These are phyloP conservation scores for Farysia itapuensis DNA, from an alignment of 1,284 basidiomycete genomes.

Conservation along the genomic window DNA sequence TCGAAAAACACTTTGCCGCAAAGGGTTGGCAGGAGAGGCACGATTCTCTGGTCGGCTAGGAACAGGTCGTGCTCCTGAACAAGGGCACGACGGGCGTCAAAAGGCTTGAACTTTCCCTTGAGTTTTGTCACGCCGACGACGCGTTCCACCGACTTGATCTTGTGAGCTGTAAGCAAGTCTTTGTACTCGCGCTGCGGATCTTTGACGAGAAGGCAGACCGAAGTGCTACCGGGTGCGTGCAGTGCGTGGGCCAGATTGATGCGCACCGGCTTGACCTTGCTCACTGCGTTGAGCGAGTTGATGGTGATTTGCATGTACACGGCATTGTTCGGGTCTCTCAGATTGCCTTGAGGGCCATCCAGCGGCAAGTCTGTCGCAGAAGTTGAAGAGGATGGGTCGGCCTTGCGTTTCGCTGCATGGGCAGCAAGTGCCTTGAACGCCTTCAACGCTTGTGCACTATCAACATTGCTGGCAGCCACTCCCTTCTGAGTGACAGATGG, in stretches of 20 bases:
- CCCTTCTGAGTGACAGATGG: constrained; percentile 12
- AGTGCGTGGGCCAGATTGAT: constrained; percentile 67
- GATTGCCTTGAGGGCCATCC: constrained; percentile 26
- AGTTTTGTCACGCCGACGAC: constrained; percentile 76
- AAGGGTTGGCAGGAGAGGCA: constrained; percentile 81
- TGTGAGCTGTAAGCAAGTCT: constrained; percentile 75
- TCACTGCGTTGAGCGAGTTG: constrained; percentile 35
- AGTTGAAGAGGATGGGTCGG: constrained; percentile 2
- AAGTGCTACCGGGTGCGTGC: constrained; percentile 74
- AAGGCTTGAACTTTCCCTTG: constrained; percentile 64
- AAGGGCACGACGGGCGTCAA: constrained; percentile 80
- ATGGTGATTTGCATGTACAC: constrained; percentile 51
- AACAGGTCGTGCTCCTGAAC: constrained; percentile 88
- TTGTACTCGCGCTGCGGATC: constrained; percentile 96
- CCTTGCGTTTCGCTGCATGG: constrained; percentile 15
- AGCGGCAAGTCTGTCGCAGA: constrained; percentile 35
- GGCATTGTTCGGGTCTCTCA: constrained; percentile 34
- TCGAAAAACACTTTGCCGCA: constrained; percentile 89
- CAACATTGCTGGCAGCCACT: constrained; percentile 29
- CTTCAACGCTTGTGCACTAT: constrained; percentile 42
- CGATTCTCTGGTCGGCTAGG: constrained; percentile 85
- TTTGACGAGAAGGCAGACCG: constrained; percentile 88
- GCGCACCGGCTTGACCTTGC: constrained; percentile 50
- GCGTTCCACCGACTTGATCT: constrained; percentile 82
- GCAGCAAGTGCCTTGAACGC: constrained; percentile 50